Base-by-base conservation (phyloP, 495 filamentous ascomycete genomes). In the Chaetomidium leptoderma region DNA sequence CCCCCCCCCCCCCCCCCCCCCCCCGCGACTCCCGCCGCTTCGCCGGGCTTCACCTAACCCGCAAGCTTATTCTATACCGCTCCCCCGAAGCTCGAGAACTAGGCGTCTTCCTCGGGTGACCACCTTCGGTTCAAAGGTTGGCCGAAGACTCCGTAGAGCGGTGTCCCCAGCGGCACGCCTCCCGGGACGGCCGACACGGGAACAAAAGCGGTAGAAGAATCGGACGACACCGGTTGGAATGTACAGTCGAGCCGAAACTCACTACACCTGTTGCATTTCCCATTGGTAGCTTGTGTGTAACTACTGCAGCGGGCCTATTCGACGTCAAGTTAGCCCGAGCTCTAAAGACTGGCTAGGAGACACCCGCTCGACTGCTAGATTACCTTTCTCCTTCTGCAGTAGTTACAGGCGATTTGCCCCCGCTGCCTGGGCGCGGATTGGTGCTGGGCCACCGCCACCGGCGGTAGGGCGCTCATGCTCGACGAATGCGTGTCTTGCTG, bases 331-430 rank as follows among this genome's bases (percentile, higher is more conserved):
- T 59, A 68, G 63, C 32, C 40, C 9, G 14, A 5, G 50, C 3
- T 16, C 19, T 13, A 8, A 21, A 14, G 23, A 21, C 4, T 30
- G 1, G 19, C n/a, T 2, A 1, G 26, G 14, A 30, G 14, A 14
- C 27, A 8, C 48, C 17, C 11, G 21, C 7, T 2, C 16, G 43
- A 52, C 2, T 51, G 32, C 13, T 21, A 11, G 5, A 4, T 33
- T 60, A 78, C 76, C 76, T 80, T 80, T 63, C 77, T 64, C 62
- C 77, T 77, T 10, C 77, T 53, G 59, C 77, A 80, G 36, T 80
- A 80, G 30, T 72, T 71, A 59, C 77, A 80, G 16, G 77, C 77
- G 59, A 80, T 80, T 1, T 76, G 78, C 7, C 76, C 78, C 16
- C 77, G 64, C 53, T 80, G 77, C 39, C 77, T 67, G 6, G 77